These are phyloP conservation scores for Funneliformis caledonium DNA, from an alignment of 371 early-diverging fungal genomes.

Conservation along the genomic window DNA sequence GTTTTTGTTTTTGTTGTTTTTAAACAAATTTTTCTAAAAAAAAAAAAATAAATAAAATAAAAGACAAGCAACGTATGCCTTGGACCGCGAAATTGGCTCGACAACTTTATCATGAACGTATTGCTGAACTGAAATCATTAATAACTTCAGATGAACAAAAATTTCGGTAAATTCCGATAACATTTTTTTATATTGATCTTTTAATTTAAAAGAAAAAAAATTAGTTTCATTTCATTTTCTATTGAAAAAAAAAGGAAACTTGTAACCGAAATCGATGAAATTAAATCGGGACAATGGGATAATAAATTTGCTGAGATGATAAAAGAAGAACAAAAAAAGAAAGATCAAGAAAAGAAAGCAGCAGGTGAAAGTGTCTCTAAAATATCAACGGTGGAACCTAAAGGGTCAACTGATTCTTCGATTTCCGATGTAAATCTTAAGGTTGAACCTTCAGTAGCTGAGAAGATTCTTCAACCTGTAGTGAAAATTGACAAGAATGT, in stretches of 20 bases:
- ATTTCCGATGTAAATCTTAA: neutral
- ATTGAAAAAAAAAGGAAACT: conserved; percentile 2
- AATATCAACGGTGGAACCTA: neutral
- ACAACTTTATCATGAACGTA: conserved; percentile 36
- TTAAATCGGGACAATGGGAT: conserved; percentile 30
- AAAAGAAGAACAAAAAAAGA: conserved; percentile 32
- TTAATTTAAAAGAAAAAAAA: neutral
- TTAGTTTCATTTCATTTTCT: conserved; percentile 9
- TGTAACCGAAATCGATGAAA: conserved; percentile 35
- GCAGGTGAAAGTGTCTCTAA: neutral
- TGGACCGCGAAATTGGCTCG: conserved; percentile 38
- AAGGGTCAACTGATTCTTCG: neutral
- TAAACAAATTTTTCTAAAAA: neutral
- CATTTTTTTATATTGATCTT: neutral
- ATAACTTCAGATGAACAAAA: conserved; percentile 15
- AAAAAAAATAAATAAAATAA: neutral
- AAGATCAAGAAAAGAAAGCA: neutral
- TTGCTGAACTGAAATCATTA: conserved; percentile 24
- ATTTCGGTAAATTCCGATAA: conserved; percentile 28
- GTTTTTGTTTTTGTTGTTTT: neutral
- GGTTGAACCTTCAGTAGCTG: neutral
- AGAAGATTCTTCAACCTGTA: neutral
- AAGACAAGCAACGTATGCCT: conserved; percentile 37
- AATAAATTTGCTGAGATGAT: conserved; percentile 15
- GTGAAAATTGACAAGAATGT: neutral